Evolutionary conservation across 169 alveolate genomes (phyloP).

Genomic region (Plasmodium billcollinsi): DNA sequence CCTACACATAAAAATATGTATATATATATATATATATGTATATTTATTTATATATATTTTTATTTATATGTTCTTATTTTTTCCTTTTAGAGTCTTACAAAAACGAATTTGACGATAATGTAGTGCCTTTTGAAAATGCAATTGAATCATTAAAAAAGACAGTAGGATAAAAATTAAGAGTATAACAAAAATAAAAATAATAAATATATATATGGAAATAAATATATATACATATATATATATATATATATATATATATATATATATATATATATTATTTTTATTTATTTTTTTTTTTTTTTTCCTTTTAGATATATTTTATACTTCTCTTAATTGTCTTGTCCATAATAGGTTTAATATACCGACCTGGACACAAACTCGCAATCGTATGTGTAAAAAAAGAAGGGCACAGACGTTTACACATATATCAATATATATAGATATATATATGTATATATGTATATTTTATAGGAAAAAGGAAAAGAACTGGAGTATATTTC

Average conservation of each 20-base stretch:
- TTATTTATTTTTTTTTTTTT: not conserved
- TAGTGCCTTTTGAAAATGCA: slow-evolving; percentile 48
- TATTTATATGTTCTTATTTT: not conserved
- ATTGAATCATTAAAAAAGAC: slow-evolving; percentile 59
- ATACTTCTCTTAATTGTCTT: slow-evolving; percentile 43
- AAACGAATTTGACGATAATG: slow-evolving; percentile 67
- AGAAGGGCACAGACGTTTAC: too few relatives aligned
- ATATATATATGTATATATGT: not conserved
- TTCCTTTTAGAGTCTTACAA: slow-evolving; percentile 20
- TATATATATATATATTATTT: too few relatives aligned
- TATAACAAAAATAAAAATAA: not conserved
- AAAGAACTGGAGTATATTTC: too few relatives aligned
- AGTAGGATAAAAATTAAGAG: slow-evolving; percentile 13
- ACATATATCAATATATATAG: not conserved
- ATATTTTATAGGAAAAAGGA: too few relatives aligned
- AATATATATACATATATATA: too few relatives aligned
- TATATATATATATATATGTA: slow-evolving; percentile 1
- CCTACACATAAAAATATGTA: too few relatives aligned
- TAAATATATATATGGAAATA: not conserved
- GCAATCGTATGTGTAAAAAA: slow-evolving; percentile 36
- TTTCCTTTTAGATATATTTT: too few relatives aligned
- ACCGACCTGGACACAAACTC: slow-evolving; percentile 63
- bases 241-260: too few relatives aligned
- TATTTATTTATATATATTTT: too few relatives aligned
- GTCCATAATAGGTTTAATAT: slow-evolving; percentile 59